Base-by-base conservation (phyloP, 768 basidiomycete species). In the Coprinopsis marcescibilis region DNA sequence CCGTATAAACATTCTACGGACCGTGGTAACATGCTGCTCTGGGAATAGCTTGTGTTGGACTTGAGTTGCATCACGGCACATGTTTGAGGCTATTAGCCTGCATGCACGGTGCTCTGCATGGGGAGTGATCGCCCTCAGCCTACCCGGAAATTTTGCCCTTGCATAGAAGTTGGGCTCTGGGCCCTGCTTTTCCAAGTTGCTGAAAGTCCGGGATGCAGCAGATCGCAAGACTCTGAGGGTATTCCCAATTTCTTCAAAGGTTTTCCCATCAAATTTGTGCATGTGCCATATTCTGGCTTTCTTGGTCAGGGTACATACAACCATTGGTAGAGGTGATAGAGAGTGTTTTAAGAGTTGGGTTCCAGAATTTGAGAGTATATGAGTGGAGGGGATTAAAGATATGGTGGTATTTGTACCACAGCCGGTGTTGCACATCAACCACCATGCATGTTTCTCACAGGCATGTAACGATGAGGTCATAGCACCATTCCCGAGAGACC, bases 31-130 rank as follows among this genome's bases (percentile, higher is more conserved):
- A n/a, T 8, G 12, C 7, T 27, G 14, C 5, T 45, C 11, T 1
- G 32, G 48, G 43, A 50, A 50, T 34, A 50, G 27, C 23, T 38
- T 35, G 30, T 24, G 25, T 35, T 50, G 33, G 48, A 45, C 43
- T 14, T 43, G 23, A 15, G 48, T 50, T 25, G 48, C 48, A 42
- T 50, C 48, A 23, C 15, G 10, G 13, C 30, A 20, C 21, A 13
- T 17, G 5, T 24, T 21, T 2, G 42, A 23, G 8, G 15, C 35
- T 19, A 45, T 45, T 3, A 24, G 5, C 30, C 43, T 4, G n/a
- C 4, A 11, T 6, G 43, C 43, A 6, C 15, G 17, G 4, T 19
- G 30, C 26, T 50, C 48, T 10, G 2, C 41, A 25, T 37, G 43
- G 7, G 43, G 40, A 1, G 29, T 27, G 24, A 50, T 50, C 10